phyloP scores from a whole-genome alignment of 75 land plant genomes.

The Pinus albicaulis region DNA sequence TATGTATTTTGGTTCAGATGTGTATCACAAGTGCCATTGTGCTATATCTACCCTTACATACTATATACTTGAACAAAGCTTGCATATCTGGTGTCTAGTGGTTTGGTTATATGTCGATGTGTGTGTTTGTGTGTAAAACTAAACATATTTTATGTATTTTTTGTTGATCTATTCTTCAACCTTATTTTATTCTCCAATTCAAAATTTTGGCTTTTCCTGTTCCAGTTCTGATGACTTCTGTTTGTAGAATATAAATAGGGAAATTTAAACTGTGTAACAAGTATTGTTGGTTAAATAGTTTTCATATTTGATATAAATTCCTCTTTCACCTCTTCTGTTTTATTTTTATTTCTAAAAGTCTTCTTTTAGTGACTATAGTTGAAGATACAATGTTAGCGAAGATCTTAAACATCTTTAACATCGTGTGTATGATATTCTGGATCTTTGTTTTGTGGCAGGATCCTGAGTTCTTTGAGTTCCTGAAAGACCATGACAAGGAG shows the following conservation, averaged over 20 bases:
- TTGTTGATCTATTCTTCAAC: no score
- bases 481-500: constrained; percentile 84
- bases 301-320: neutral
- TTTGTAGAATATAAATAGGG: neutral
- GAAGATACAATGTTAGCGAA: neutral
- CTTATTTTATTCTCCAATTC: no score
- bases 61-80: no score
- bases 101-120: no score
- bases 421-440: neutral
- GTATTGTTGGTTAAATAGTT: neutral
- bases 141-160: no score
- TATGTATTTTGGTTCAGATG: no score
- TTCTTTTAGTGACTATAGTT: neutral
- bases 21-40: no score
- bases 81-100: no score
- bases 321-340: neutral
- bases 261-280: neutral
- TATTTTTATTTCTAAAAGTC: neutral
- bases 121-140: no score
- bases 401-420: neutral
- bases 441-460: constrained; percentile 45
- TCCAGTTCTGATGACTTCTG: neutral
- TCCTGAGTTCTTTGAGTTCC: constrained; percentile 85
- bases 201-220: no score
- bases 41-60: no score